Evolutionary conservation across 345 rosid species (phyloP).

Genomic region (Populus deltoides): DNA sequence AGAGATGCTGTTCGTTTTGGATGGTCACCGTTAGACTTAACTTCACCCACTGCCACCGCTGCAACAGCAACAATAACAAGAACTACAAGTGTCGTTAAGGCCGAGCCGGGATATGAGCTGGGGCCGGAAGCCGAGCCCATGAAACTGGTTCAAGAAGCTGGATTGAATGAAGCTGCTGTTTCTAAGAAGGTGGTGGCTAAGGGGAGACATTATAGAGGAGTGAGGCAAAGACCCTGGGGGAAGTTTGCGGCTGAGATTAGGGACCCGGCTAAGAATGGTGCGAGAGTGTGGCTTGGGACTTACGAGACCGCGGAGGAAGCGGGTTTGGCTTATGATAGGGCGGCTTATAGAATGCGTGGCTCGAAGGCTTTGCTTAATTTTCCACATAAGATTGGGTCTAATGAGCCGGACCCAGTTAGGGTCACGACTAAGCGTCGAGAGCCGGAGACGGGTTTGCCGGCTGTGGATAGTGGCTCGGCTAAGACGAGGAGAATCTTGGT

Average conservation of each 20-base stretch:
- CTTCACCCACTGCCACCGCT: background rate
- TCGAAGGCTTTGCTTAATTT: constrained; percentile 32
- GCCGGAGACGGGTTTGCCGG: background rate
- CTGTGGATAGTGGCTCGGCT: constrained; percentile 6
- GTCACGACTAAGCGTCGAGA: constrained; percentile 13
- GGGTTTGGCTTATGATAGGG: constrained; percentile 34
- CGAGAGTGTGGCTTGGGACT: constrained; percentile 39
- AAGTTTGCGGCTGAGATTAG: constrained; percentile 39
- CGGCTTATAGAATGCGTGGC: constrained; percentile 38
- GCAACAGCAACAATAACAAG: background rate
- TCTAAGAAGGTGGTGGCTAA: background rate
- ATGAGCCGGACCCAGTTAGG: constrained; percentile 21
- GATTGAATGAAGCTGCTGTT: background rate
- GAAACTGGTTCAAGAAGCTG: background rate
- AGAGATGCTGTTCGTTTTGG: constrained; percentile 49
- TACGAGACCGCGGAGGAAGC: constrained; percentile 41
- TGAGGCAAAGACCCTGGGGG: constrained; percentile 39
- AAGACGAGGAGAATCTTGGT: constrained; percentile 29
- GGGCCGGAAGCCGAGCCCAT: background rate
- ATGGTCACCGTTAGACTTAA: constrained; percentile 41
- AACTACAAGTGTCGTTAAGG: background rate
- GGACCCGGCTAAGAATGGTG: constrained; percentile 36
- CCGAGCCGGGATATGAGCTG: constrained; percentile 12
- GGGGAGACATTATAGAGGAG: constrained; percentile 43
- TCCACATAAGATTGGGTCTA: constrained; percentile 24